These are phyloP conservation scores for Thraustochytrium sp. DNA, from an alignment of 352 stramenopile species.

Conservation along the genomic window DNA sequence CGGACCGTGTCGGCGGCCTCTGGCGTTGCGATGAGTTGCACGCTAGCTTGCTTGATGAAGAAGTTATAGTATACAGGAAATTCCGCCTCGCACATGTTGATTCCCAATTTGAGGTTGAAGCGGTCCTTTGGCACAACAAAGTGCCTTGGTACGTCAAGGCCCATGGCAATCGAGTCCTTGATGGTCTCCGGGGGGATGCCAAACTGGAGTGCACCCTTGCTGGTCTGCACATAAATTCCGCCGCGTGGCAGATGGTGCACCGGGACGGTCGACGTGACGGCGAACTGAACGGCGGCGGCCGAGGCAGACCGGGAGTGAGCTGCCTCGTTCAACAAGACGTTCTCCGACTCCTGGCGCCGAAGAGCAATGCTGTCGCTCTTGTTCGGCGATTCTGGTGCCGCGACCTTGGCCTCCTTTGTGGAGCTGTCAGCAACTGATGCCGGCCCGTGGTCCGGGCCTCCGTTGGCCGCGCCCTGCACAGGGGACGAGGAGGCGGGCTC, in stretches of 20 bases:
- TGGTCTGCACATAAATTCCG: constrained; percentile 28
- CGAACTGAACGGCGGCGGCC: neutral
- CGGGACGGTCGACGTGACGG: neutral
- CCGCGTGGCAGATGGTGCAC: constrained; percentile 12
- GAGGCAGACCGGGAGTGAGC: neutral
- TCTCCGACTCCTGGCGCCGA: neutral
- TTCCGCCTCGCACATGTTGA: constrained; percentile 93
- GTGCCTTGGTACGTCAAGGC: constrained; percentile 79
- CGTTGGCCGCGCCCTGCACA: too few species aligned
- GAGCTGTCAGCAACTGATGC: too few species aligned
- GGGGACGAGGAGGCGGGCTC: too few species aligned
- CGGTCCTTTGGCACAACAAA: constrained; percentile 89
- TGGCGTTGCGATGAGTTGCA: constrained; percentile 65
- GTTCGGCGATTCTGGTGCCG: too few species aligned
- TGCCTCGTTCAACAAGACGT: neutral
- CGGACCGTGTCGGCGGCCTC: constrained; percentile 60
- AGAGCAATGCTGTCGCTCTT: too few species aligned
- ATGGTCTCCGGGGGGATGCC: constrained; percentile 93
- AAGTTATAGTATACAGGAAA: constrained; percentile 96
- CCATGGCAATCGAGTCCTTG: constrained; percentile 90
- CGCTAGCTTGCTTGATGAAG: constrained; percentile 74
- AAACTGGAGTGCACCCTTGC: constrained; percentile 66
- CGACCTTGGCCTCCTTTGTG: too few species aligned
- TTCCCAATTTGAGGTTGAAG: constrained; percentile 85
- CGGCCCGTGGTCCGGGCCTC: too few species aligned